These are phyloP conservation scores for Peniophora sp. DNA, from an alignment of 1,284 basidiomycete species.

Conservation along the genomic window DNA sequence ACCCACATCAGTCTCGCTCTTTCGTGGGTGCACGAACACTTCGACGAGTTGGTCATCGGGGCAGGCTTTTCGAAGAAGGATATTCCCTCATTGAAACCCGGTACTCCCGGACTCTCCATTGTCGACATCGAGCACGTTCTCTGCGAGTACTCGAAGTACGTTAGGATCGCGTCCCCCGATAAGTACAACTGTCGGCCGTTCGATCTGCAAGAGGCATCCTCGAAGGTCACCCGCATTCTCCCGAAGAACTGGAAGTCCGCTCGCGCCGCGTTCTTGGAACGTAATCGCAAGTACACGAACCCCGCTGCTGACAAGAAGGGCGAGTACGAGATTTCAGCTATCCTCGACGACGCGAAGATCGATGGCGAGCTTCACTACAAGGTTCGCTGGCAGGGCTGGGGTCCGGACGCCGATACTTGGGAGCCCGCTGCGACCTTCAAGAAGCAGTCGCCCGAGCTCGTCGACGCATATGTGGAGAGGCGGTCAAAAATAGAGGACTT, in stretches of 20 bases:
- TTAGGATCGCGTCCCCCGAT: conserved; percentile 19
- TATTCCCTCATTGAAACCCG: conserved; percentile 19
- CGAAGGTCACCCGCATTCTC: conserved; percentile 18
- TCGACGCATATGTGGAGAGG: too few species aligned
- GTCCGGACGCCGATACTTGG: conserved; percentile 39
- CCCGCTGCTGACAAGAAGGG: conserved; percentile 13
- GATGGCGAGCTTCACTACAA: conserved; percentile 21
- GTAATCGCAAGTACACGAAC: conserved; percentile 6
- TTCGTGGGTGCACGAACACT: conserved; percentile 27
- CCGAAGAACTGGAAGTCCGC: conserved; percentile 22
- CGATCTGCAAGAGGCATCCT: conserved; percentile 9
- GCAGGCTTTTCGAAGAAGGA: conserved; percentile 20
- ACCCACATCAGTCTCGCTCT: conserved; percentile 26
- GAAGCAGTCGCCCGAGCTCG: too few species aligned
- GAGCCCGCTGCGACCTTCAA: conserved; percentile 24
- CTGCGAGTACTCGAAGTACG: conserved; percentile 38
- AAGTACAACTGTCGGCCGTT: conserved; percentile 14
- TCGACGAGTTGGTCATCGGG: conserved; percentile 28
- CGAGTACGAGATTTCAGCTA: conserved; percentile 26
- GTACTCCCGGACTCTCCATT: conserved; percentile 19
- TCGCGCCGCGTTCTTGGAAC: conserved; percentile 2
- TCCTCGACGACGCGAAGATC: conserved; percentile 20
- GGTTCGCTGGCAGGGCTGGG: conserved; percentile 40
- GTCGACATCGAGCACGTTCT: conserved; percentile 39
- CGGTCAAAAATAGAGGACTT: too few species aligned